phyloP scores from a whole-genome alignment of 352 stramenopile genomes.

The Phytophthora brassicae region DNA sequence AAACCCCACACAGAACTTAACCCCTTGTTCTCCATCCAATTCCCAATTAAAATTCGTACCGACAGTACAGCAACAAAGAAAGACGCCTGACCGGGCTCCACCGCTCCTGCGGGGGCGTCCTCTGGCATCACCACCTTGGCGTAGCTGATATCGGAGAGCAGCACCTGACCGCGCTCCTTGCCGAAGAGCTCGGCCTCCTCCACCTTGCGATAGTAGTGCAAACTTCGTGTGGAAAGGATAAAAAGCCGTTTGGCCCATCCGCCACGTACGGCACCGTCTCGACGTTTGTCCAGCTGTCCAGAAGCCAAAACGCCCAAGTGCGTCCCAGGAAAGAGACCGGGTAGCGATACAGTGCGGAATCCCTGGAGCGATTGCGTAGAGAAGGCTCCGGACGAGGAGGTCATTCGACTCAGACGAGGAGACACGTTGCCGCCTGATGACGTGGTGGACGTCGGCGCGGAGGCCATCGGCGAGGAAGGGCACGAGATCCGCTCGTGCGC shows the following conservation, averaged over 20 bases:
- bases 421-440: slow-evolving; percentile 28
- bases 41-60: slow-evolving; percentile 30
- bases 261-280: slow-evolving; percentile 78
- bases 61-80: slow-evolving; percentile 79
- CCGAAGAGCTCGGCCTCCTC: slow-evolving; percentile 85
- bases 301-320: slow-evolving; percentile 79
- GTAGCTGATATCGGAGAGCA: slow-evolving; percentile 75
- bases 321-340: slow-evolving; percentile 68
- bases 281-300: slow-evolving; percentile 76
- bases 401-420: slow-evolving; percentile 60
- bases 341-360: slow-evolving; percentile 74
- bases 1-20: not conserved
- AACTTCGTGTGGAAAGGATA: slow-evolving; percentile 73
- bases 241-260: slow-evolving; percentile 84
- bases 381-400: slow-evolving; percentile 51
- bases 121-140: slow-evolving; percentile 75
- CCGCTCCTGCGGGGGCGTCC: slow-evolving; percentile 69
- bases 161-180: slow-evolving; percentile 73
- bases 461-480: slow-evolving; percentile 40
- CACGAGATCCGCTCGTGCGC: slow-evolving; percentile 10
- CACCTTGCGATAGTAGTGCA: slow-evolving; percentile 86
- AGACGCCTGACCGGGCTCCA: slow-evolving; percentile 60
- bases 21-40: not conserved
- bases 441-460: slow-evolving; percentile 35
- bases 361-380: slow-evolving; percentile 58